Percentiles rank a stretch among this genome's conserved stretches.
Conservation (phyloP, 129 eudicot species). For the Artemisia argyi region DNA sequence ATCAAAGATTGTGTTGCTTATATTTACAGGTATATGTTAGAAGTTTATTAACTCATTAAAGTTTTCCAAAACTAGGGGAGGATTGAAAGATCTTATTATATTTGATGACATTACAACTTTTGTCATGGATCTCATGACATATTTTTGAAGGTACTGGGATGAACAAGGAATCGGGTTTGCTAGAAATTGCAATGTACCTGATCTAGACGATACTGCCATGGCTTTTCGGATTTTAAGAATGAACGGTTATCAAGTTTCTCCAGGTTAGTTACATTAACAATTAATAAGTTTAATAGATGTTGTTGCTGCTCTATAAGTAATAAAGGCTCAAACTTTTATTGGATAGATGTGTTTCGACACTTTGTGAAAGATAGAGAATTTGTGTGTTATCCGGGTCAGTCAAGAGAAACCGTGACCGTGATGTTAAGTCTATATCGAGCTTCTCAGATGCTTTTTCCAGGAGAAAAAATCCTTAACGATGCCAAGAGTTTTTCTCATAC, state of each 20-base stretch:
- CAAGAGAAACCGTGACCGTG: background rate
- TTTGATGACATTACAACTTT: no score
- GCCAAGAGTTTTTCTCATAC: background rate
- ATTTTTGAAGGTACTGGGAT: slow-evolving; percentile 39
- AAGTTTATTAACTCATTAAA: no score
- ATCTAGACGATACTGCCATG: slow-evolving; percentile 47
- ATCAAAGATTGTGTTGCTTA: slow-evolving; percentile 31
- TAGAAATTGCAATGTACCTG: slow-evolving; percentile 26
- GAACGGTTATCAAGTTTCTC: background rate
- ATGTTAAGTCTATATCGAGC: background rate
- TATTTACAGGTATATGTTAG: slow-evolving; percentile 27
- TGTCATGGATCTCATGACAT: background rate
- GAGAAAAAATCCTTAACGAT: background rate
- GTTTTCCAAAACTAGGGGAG: background rate
- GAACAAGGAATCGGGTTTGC: slow-evolving; percentile 35
- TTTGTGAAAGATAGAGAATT: slow-evolving; percentile 3
- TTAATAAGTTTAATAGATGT: background rate
- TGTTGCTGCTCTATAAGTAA: background rate
- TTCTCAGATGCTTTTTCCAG: background rate
- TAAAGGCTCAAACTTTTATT: background rate
- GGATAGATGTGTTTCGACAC: slow-evolving; percentile 2
- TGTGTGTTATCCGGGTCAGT: background rate
- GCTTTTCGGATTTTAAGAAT: slow-evolving; percentile 6
- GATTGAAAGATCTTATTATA: no score
- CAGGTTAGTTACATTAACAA: background rate